A percentile compares a stretch with the other conserved stretches of the same genome.
Conservation (phyloP, 176 grass and related monocot genomes). For the Raddia guianensis region DNA sequence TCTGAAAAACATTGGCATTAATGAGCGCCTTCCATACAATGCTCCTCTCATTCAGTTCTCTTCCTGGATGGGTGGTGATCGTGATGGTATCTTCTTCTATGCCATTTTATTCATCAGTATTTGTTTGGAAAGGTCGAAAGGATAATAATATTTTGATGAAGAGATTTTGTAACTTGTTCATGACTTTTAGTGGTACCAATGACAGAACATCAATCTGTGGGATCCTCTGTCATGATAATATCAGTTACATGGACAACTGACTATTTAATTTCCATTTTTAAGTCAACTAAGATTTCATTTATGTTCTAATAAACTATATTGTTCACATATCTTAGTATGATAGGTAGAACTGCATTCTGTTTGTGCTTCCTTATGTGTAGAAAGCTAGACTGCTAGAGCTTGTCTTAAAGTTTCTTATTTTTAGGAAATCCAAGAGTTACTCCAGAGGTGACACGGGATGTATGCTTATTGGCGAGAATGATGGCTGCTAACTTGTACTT, state of each 20-base stretch:
- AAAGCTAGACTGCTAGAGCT: not conserved
- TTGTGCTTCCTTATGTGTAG: not conserved
- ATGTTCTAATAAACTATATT: not conserved
- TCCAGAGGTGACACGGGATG: constrained; percentile 95
- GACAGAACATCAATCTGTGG: not conserved
- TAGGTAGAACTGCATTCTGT: not conserved
- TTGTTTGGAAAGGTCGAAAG: constrained; percentile 1
- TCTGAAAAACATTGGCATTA: constrained; percentile 93
- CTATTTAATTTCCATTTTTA: not conserved
- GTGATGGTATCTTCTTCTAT: constrained; percentile 80
- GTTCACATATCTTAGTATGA: not conserved
- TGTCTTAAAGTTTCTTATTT: constrained; percentile 34
- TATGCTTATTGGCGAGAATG: constrained; percentile 95
- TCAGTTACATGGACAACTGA: constrained; percentile 4
- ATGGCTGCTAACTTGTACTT: constrained; percentile 98
- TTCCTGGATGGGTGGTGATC: constrained; percentile 99
- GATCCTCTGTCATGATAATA: not conserved
- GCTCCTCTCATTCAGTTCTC: constrained; percentile 98
- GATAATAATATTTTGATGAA: not conserved
- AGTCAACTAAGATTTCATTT: not conserved
- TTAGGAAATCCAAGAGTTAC: constrained; percentile 98
- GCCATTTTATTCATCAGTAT: constrained; percentile 25
- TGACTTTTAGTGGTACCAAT: not conserved
- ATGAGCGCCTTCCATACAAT: constrained; percentile 92
- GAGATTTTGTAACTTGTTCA: not conserved